Conservation (phyloP, 2,329 filamentous ascomycete genomes). For the Bipolaris cookei region DNA sequence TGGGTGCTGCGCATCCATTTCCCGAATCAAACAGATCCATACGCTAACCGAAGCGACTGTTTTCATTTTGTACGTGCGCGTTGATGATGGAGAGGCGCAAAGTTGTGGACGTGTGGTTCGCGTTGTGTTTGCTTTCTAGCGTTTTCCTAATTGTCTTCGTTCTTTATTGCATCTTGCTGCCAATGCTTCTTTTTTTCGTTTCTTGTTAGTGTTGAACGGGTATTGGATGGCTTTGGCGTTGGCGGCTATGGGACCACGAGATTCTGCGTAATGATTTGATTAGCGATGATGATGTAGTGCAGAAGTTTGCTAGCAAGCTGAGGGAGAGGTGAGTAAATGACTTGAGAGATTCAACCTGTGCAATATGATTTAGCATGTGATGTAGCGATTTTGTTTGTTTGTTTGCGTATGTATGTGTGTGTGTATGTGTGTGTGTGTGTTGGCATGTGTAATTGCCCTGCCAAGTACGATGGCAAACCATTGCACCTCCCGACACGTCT, state of each 20-base stretch:
- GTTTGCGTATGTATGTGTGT: background rate
- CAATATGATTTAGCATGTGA: background rate
- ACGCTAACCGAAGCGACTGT: constrained; percentile 1
- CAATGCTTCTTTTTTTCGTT: constrained; percentile 6
- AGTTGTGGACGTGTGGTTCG: background rate
- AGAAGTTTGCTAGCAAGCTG: constrained; percentile 11
- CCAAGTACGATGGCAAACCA: too few species aligned
- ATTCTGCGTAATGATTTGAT: constrained; percentile 39
- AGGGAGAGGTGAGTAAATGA: background rate
- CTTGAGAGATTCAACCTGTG: background rate
- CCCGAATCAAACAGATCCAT: background rate
- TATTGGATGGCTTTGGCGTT: constrained; percentile 14
- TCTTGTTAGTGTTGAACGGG: constrained; percentile 14
- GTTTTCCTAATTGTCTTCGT: background rate
- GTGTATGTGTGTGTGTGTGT: background rate
- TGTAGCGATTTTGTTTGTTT: background rate
- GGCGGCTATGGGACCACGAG: constrained; percentile 18
- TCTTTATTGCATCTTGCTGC: background rate
- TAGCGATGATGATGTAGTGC: constrained; percentile 11
- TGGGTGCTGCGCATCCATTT: constrained; percentile 29
- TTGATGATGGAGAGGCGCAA: background rate
- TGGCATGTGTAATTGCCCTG: too few species aligned
- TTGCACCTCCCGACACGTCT: too few species aligned
- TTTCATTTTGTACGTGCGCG: constrained; percentile 1
- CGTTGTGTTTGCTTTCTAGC: background rate